phyloP scores from a whole-genome alignment of 2,329 filamentous ascomycete species.

The Phoma sp. region DNA sequence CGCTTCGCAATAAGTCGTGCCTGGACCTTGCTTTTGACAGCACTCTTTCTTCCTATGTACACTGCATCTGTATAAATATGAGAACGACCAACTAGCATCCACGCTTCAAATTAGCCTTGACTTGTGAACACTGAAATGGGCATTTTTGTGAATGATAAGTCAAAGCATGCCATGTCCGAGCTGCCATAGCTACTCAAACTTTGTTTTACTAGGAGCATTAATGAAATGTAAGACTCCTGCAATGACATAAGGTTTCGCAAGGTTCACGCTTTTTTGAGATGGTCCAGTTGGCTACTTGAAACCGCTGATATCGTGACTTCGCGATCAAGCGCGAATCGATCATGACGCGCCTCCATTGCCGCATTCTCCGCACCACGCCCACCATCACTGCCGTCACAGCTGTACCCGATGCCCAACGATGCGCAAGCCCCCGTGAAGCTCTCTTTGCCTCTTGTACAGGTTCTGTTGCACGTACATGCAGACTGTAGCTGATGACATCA shows the following conservation, averaged over 20 bases:
- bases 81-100: not conserved
- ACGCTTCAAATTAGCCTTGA: too few relatives aligned
- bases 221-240: too few relatives aligned
- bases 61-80: conserved; percentile 25
- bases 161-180: too few relatives aligned
- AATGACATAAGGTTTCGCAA: too few relatives aligned
- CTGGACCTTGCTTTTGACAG: not conserved
- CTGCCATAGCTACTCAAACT: too few relatives aligned
- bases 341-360: conserved; percentile 26
- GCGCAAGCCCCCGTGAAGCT: conserved; percentile 71
- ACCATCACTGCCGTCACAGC: conserved; percentile 25
- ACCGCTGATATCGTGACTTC: conserved; percentile 31
- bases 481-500: conserved; percentile 32
- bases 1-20: conserved; percentile 30
- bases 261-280: too few relatives aligned
- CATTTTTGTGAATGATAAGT: too few relatives aligned
- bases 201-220: too few relatives aligned
- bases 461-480: not conserved
- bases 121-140: too few relatives aligned
- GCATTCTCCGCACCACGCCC: conserved; percentile 22
- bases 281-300: not conserved
- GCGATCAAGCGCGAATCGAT: conserved; percentile 23
- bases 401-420: conserved; percentile 48
- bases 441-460: conserved; percentile 72
- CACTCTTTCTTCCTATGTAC: conserved; percentile 16